phyloP scores from a whole-genome alignment of 345 rosid species.

The Eutrema heterophyllum region DNA sequence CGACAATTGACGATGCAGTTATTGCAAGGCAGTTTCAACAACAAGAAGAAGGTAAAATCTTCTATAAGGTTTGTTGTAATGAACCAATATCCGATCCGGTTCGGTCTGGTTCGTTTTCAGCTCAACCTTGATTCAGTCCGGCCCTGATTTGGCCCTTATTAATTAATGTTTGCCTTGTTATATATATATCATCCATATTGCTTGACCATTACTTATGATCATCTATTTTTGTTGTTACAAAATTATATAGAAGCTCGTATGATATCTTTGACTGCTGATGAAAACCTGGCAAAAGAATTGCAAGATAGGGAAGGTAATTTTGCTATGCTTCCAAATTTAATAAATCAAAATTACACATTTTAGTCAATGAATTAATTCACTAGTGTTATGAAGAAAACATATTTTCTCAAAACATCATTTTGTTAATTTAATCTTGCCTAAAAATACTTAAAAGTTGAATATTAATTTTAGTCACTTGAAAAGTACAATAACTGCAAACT shows the following conservation, averaged over 20 bases:
- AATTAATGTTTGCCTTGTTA: no score
- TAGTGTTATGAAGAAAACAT: not conserved
- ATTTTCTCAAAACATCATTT: not conserved
- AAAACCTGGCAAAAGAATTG: not conserved
- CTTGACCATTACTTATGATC: not conserved
- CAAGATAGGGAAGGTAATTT: conserved; percentile 14
- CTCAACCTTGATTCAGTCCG: no score
- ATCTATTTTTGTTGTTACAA: not conserved
- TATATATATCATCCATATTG: not conserved
- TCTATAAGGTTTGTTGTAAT: no score
- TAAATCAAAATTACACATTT: not conserved
- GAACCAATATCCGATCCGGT: no score
- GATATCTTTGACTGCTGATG: not conserved
- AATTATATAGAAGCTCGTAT: not conserved
- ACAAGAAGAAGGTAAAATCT: not conserved
- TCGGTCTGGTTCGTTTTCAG: no score
- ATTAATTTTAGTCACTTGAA: not conserved
- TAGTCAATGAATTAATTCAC: not conserved
- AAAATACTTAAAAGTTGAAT: not conserved
- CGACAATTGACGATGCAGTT: not conserved
- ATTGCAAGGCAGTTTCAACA: not conserved
- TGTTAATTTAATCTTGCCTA: not conserved
- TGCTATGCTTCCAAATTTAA: not conserved
- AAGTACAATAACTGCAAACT: not conserved
- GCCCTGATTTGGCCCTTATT: no score